A percentile compares a stretch with the other conserved stretches of the same genome.
phyloP scores from a whole-genome alignment of 1,284 basidiomycete genomes.

The Bjerkandera adusta region DNA sequence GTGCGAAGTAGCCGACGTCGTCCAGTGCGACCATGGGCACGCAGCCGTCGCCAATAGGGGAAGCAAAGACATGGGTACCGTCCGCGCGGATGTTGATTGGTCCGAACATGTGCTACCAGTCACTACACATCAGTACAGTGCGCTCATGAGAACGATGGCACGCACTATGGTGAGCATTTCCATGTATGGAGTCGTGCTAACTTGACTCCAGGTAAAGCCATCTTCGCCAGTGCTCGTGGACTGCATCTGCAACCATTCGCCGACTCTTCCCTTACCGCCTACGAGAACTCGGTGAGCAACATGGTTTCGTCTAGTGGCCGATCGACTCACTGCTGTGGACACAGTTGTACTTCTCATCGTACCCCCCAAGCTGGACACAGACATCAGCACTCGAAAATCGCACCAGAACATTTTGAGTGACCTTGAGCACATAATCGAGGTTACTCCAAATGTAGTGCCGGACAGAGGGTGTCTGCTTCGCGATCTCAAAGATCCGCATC shows the following conservation, averaged over 20 bases:
- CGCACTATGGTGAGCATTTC: constrained; percentile 25
- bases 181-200: constrained; percentile 40
- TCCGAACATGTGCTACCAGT: constrained; percentile 31
- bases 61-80: constrained; percentile 42
- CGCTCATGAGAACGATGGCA: not conserved
- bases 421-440: constrained; percentile 45
- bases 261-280: constrained; percentile 20
- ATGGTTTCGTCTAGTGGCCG: not conserved
- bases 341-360: constrained; percentile 30
- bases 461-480: constrained; percentile 36
- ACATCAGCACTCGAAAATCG: not conserved
- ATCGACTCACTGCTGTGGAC: constrained; percentile 15
- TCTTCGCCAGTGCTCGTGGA: constrained; percentile 18
- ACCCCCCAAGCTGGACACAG: constrained; percentile 30
- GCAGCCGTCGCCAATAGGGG: constrained; percentile 36
- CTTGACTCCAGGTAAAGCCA: constrained; percentile 36
- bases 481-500: constrained; percentile 47
- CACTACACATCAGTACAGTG: not conserved
- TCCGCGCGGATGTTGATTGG: constrained; percentile 38
- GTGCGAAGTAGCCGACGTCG: constrained; percentile 42
- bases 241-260: constrained; percentile 19
- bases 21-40: constrained; percentile 40
- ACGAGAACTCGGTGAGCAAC: too few relatives aligned
- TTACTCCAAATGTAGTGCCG: constrained; percentile 48
- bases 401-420: constrained; percentile 21